These are phyloP conservation scores for Talaromyces sp. DNA, from an alignment of 2,329 filamentous ascomycete species.

Conservation along the genomic window DNA sequence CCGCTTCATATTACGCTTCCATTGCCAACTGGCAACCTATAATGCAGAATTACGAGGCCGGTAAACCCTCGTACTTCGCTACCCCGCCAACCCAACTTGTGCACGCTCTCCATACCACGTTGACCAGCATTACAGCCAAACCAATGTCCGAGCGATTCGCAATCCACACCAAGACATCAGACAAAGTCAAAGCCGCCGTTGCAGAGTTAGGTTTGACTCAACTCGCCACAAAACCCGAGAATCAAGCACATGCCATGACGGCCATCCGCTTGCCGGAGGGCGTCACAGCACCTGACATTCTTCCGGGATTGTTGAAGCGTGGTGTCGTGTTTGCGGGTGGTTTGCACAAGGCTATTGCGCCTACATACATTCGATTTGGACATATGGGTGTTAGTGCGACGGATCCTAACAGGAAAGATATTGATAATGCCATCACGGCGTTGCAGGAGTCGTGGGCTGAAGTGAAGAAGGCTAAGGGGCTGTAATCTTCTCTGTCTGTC, in stretches of 20 bases:
- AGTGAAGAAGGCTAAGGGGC: slow-evolving; percentile 60
- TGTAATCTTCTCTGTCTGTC: slow-evolving; percentile 24
- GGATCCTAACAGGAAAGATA: slow-evolving; percentile 73
- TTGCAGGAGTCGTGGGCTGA: slow-evolving; percentile 72
- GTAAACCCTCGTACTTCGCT: slow-evolving; percentile 96
- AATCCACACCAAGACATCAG: slow-evolving; percentile 72
- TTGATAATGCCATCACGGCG: slow-evolving; percentile 78
- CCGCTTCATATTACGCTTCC: slow-evolving; percentile 87
- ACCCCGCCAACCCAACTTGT: slow-evolving; percentile 93
- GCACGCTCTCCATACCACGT: slow-evolving; percentile 83
- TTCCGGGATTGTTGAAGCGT: slow-evolving; percentile 80
- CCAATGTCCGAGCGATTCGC: slow-evolving; percentile 81
- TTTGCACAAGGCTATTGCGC: slow-evolving; percentile 90
- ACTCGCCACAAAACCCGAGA: slow-evolving; percentile 76
- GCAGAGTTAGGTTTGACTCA: slow-evolving; percentile 80
- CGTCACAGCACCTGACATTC: slow-evolving; percentile 73
- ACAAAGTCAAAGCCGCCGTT: slow-evolving; percentile 82
- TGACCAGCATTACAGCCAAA: slow-evolving; percentile 78
- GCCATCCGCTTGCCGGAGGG: slow-evolving; percentile 91
- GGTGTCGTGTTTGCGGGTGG: slow-evolving; percentile 93
- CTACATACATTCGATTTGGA: slow-evolving; percentile 91
- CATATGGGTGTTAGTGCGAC: slow-evolving; percentile 96
- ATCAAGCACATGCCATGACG: slow-evolving; percentile 97
- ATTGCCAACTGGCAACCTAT: slow-evolving; percentile 98
- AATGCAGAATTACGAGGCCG: slow-evolving; percentile 98